Base-by-base conservation (phyloP, 192 early-diverging fungal species). In the Allomyces macrogynus region DNA sequence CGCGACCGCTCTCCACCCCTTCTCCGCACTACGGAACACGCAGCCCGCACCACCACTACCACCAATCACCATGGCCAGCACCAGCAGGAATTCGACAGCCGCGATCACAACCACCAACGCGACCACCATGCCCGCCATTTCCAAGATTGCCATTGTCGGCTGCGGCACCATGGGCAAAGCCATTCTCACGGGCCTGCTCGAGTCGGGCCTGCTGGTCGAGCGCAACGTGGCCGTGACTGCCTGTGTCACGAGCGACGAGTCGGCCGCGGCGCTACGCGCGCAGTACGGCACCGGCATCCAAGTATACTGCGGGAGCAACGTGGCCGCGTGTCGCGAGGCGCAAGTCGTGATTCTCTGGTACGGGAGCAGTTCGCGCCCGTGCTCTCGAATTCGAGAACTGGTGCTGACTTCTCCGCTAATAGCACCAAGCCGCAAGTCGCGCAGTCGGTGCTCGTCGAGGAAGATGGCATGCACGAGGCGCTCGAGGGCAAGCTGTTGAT, bases 151-250 rank as follows among this genome's bases (percentile, higher is more conserved):
- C 49, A 65, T 81, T 26, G 64, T 78, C 25, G 78, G 78, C 49
- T 80, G 78, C 67, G 78, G 78, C 23, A 80, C 76, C 60, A 80
- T 80, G 78, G 78, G 78, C 20, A 69, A 71, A 8, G 78, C 78
- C 61, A 80, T 80, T 49, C 67, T 80, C 26, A 67, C 71, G 12
- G 78, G 78, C 42, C 75, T 77, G 18, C 66, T 75, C 42, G 76
- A 77, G 42, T 63, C 68, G 23, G 67, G 42, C 49, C 24, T 23
- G 16, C 23, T 20, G 62, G 26, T 64, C 67, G 4, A 61, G 65
- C 14, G 26, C 62, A 23, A 57, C 71, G 3, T 68, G 57, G 18
- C 78, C 76, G 24, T 78, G 61, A 72, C 75, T 16, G 78, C 75
- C 11, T 75, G 74, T 40, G 74, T 76, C 60, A 69, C 71, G 25